These are phyloP conservation scores for Entoloma clypeatum DNA, from an alignment of 1,284 basidiomycete species.

Conservation along the genomic window DNA sequence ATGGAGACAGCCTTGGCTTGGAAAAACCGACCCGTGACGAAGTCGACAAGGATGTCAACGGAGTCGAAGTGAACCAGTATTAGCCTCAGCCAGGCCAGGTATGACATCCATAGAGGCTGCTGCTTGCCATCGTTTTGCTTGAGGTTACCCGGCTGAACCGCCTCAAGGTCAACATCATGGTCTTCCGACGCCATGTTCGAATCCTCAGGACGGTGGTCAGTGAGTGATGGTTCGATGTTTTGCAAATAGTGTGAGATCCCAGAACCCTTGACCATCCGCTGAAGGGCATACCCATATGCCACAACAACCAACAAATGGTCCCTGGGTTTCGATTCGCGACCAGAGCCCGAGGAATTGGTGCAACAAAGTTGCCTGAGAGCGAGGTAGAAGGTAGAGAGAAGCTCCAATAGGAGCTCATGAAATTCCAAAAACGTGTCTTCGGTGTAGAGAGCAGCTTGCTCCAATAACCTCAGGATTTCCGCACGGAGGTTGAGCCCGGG, in stretches of 20 bases:
- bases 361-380: neutral
- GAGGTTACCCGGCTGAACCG: neutral
- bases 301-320: conserved; percentile 1
- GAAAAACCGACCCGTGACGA: too few relatives aligned
- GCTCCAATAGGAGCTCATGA: conserved; percentile 7
- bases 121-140: neutral
- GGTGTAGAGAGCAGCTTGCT: conserved; percentile 17
- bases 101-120: conserved; percentile 2
- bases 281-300: too few relatives aligned
- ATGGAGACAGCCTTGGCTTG: conserved; percentile 3
- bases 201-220: neutral
- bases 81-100: conserved; percentile 6
- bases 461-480: neutral
- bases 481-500: neutral
- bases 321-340: too few relatives aligned
- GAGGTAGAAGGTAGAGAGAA: neutral
- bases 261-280: conserved; percentile 4
- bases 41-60: conserved; percentile 5
- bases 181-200: neutral
- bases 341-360: too few relatives aligned
- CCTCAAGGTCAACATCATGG: neutral
- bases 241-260: conserved; percentile 1
- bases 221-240: conserved; percentile 1
- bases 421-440: conserved; percentile 13
- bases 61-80: conserved; percentile 10